A percentile compares a stretch with the other conserved stretches of the same genome.
Evolutionary conservation across 148 eudicot genomes (phyloP).

Genomic region (Pouteria glomerata): DNA sequence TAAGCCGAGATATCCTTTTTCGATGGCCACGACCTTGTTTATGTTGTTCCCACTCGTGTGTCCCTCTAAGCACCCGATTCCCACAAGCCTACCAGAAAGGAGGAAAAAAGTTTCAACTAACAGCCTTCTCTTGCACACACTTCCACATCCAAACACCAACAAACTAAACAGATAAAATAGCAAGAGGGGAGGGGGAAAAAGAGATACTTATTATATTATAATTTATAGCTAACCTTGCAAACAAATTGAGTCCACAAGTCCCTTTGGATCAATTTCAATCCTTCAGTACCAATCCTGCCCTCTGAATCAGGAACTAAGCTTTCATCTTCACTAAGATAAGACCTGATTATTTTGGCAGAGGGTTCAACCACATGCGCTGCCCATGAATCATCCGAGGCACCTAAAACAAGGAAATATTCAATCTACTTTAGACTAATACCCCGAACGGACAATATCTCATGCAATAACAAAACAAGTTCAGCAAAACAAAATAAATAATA

Average conservation of each 20-base stretch:
- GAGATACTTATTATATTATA: not conserved
- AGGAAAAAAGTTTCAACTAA: not conserved
- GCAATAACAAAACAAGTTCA: not conserved
- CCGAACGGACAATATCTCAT: not conserved
- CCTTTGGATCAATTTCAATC: conserved; percentile 35
- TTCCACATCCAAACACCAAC: not conserved
- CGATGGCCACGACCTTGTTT: conserved; percentile 78
- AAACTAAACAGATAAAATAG: not conserved
- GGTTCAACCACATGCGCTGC: conserved; percentile 53
- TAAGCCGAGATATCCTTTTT: conserved; percentile 51
- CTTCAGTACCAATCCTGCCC: conserved; percentile 13
- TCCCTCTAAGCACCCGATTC: conserved; percentile 74
- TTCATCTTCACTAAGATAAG: conserved; percentile 38
- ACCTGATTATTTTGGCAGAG: conserved; percentile 43
- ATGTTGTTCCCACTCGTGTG: conserved; percentile 91
- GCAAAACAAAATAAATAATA: not conserved
- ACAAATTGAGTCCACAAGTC: conserved; percentile 79
- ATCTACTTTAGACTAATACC: not conserved
- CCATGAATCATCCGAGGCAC: conserved; percentile 60
- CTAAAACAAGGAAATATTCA: conserved; percentile 27
- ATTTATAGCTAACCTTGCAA: conserved; percentile 54
- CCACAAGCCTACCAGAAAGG: conserved; percentile 59
- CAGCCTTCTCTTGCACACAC: not conserved
- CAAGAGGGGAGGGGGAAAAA: not conserved
- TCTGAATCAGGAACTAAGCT: conserved; percentile 15